Conservation (phyloP, 345 rosid species). For the Melaleuca alternifolia region DNA sequence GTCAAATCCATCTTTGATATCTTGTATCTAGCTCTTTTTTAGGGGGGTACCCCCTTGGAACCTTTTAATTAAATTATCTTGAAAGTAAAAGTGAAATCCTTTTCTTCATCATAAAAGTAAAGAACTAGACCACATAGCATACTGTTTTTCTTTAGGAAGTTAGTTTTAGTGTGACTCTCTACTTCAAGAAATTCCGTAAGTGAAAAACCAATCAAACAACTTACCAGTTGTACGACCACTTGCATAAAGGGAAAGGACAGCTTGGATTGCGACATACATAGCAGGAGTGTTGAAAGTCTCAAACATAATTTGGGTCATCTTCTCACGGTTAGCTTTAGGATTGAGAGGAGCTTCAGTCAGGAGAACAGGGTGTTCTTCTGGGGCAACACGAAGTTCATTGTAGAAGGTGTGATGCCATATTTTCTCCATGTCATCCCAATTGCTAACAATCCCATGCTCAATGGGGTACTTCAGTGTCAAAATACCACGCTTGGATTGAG, state of each 20-base stretch:
- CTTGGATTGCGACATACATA: slow-evolving; percentile 75
- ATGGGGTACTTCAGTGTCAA: slow-evolving; percentile 66
- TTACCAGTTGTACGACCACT: slow-evolving; percentile 54
- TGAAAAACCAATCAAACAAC: background rate
- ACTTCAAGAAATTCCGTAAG: background rate
- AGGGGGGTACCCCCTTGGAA: background rate
- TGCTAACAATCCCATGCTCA: slow-evolving; percentile 72
- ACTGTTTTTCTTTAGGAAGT: background rate
- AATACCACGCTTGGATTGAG: slow-evolving; percentile 72
- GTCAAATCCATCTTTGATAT: background rate
- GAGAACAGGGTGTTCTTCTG: slow-evolving; percentile 73
- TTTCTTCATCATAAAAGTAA: background rate
- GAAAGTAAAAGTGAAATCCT: background rate
- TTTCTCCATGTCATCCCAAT: slow-evolving; percentile 74
- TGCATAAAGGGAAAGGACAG: slow-evolving; percentile 57
- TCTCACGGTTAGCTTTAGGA: slow-evolving; percentile 74
- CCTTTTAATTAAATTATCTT: background rate
- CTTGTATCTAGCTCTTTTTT: background rate
- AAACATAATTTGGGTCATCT: slow-evolving; percentile 75
- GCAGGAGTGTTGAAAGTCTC: slow-evolving; percentile 70
- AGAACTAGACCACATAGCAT: background rate
- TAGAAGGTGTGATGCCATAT: slow-evolving; percentile 66
- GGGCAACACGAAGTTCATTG: slow-evolving; percentile 75
- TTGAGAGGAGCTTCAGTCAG: slow-evolving; percentile 78
- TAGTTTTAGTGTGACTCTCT: background rate